Percentiles rank a stretch among this genome's conserved stretches.
phyloP scores from a whole-genome alignment of 352 stramenopile species.

The Achlya hypogyna region DNA sequence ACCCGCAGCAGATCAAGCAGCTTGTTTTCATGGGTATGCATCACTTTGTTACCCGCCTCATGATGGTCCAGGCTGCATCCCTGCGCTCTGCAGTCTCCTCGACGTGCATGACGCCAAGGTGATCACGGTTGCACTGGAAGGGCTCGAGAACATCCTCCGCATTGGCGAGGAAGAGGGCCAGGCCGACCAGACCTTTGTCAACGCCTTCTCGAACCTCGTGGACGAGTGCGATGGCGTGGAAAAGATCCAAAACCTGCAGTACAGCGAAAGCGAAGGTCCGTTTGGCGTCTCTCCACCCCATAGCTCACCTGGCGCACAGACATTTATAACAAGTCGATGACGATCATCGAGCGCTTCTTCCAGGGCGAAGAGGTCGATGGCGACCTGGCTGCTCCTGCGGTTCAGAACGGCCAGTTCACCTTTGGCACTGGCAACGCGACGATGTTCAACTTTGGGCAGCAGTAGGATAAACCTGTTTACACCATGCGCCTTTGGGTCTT shows the following conservation, averaged over 20 bases:
- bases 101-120: conserved; percentile 96
- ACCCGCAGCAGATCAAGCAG: conserved; percentile 93
- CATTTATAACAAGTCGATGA: conserved; percentile 91
- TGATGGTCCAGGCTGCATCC: conserved; percentile 82
- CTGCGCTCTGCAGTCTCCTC: conserved; percentile 95
- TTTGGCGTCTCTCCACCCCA: conserved; percentile 24
- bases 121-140: conserved; percentile 97
- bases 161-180: conserved; percentile 50
- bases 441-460: conserved; percentile 67
- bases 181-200: conserved; percentile 70
- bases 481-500: too few relatives aligned
- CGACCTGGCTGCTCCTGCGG: conserved; percentile 41
- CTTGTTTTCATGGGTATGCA: conserved; percentile 88
- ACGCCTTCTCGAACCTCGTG: conserved; percentile 93
- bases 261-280: conserved; percentile 95
- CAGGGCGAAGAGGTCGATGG: conserved; percentile 94
- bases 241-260: conserved; percentile 97
- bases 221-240: conserved; percentile 94
- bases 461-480: too few relatives aligned
- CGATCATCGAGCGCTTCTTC: conserved; percentile 98
- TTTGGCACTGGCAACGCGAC: conserved; percentile 65
- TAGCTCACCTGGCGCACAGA: conserved; percentile 28
- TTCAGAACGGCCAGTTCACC: conserved; percentile 42
- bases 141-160: conserved; percentile 98
- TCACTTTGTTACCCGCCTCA: neutral